Evolutionary conservation across 495 filamentous ascomycete genomes (phyloP), one percentile per base, ranked within the genome.

Genomic region (Barbatosphaeria neglecta): DNA sequence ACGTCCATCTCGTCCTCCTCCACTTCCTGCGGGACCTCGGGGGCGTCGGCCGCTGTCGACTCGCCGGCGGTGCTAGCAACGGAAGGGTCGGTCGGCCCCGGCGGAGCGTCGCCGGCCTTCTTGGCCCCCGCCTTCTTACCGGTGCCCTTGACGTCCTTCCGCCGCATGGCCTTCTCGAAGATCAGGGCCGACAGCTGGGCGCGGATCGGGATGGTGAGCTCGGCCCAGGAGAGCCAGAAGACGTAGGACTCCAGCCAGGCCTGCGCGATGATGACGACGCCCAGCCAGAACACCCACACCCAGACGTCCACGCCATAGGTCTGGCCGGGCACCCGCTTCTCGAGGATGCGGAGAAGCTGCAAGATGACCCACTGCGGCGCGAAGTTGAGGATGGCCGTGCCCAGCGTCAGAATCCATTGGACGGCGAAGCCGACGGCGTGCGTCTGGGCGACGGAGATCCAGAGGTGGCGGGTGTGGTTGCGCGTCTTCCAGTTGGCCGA

Each of bases 121-220:
- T 64, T 60, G 33, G 50, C n/a, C n/a, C 56, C 22, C 3, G 22
- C 42, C 13, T 49, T 37, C 41, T 51, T 59, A n/a, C 37, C 56
- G 1, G 54, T 59, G 7, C 61, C 63, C 48, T 71, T 90, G 22
- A 84, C 77, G 59, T 93, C 85, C 53, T 92, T 93, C 31, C 80
- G 74, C 22, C 82, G 77, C 78, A 87, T 82, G 0, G 84, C 73
- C 59, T 93, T 92, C 35, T 78, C 73, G 50, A 90, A 90, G 9
- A 90, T 74, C 17, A 86, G 64, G 1, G 84, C 77, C 2, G 83
- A 82, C 2, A 90, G 64, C 46, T 88, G 81, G 19, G 76, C 69
- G 24, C 82, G 77, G 25, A 90, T 68, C 2, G 82, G 83, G 17
- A 86, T 68, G 18, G 71, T 72, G 4, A 88, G 51, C 31, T 76